Evolutionary conservation across 768 basidiomycete genomes (phyloP), one percentile per base, ranked within the genome.

Genomic region (Leccinum rimulosum): DNA sequence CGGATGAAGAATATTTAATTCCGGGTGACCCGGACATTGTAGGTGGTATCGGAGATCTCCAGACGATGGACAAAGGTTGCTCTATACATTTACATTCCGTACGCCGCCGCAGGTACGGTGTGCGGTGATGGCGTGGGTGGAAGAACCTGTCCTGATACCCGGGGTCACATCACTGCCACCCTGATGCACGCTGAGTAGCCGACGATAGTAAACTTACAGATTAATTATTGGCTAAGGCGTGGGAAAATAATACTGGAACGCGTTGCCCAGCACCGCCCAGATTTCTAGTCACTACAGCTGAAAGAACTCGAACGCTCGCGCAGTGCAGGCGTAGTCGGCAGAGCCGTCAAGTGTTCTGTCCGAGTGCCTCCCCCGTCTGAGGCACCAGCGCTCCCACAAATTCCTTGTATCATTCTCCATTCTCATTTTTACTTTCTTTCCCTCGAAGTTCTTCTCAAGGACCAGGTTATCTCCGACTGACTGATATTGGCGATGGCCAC

Each of bases 401-500:
- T 40, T 36, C 35, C 57, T 58, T 54, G 52, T 61, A 45, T 60
- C 50, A 25, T 58, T 43, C n/a, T 10, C 40, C n/a, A 19, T n/a
- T 52, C 43, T 28, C 56, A n/a, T 35, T 51, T 51, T 58, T 52
- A 49, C 54, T 50, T 61, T 56, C 50, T 27, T 60, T 19, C 28
- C 59, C 52, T 61, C 55, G 52, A 57, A 59, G 45, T 56, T 56
- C 54, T 58, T 65, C 55, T 19, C 63, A 50, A 61, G 50, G 6
- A 50, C 56, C 52, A 67, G 38, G 58, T 45, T 63, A 69, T 69
- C 69, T 66, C 56, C 64, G 64, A 57, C 9, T 60, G 22, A 22
- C 22, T 22, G 22, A 22, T 22, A 22, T 22, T 60, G 62, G 61
- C 61, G 68, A 70, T 73, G 67, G 70, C 68, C 71, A 80, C 83